phyloP scores from a whole-genome alignment of 1,139 yeast genomes.

The Saccharomyces hybrid region DNA sequence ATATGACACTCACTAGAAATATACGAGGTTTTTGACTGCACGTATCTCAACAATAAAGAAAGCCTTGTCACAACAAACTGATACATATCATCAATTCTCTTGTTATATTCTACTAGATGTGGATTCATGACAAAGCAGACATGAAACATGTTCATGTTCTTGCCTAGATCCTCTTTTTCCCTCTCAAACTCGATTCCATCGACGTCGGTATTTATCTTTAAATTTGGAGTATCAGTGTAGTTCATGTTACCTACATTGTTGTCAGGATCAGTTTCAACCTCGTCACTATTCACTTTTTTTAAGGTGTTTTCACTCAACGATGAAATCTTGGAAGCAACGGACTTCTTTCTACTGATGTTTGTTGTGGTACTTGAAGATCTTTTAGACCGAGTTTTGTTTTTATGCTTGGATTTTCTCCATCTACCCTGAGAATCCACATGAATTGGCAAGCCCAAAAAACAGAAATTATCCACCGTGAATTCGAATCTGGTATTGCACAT shows the following conservation, averaged over 20 bases:
- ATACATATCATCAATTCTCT: conserved; percentile 80
- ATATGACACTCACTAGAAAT: conserved; percentile 63
- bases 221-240: conserved; percentile 6
- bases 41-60: conserved; percentile 65
- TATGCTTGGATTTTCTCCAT: conserved; percentile 50
- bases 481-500: conserved; percentile 85
- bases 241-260: conserved; percentile 3
- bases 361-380: conserved; percentile 17
- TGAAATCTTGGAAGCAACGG: conserved; percentile 1
- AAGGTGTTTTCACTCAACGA: neutral
- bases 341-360: conserved; percentile 9
- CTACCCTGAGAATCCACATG: conserved; percentile 67
- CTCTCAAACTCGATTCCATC: neutral
- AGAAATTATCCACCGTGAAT: conserved; percentile 73
- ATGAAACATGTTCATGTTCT: conserved; percentile 73
- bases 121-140: conserved; percentile 86
- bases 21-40: conserved; percentile 73
- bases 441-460: conserved; percentile 81
- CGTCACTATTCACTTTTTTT: conserved; percentile 7
- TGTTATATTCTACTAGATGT: conserved; percentile 70
- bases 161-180: conserved; percentile 23
- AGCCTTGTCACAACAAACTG: conserved; percentile 72
- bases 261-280: conserved; percentile 5
- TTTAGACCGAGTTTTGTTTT: conserved; percentile 21
- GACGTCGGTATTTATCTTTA: conserved; percentile 8